Evolutionary conservation across 73 alveolate genomes (phyloP), one percentile per base, ranked within the genome.

Genomic region (Blepharisma japonicum): DNA sequence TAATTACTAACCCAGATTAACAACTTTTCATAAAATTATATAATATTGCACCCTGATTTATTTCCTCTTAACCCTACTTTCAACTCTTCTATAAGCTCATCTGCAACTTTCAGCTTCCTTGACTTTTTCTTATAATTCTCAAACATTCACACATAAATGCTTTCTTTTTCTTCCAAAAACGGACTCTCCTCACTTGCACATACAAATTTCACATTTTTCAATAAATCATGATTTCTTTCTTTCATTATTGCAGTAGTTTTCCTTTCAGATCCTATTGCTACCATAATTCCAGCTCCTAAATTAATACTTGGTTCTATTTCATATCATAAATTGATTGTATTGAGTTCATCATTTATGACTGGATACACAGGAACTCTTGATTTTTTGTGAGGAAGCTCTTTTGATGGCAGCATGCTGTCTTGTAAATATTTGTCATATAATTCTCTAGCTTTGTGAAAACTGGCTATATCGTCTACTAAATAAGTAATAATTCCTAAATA

Each of bases 141-240:
- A 25, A 61, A 61, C 74, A 61, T 61, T 48, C 74, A 61, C 4
- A 61, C 0, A 61, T 14, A 61, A 20, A 61, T 61, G 3, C 50
- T 25, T 20, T 61, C 47, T 25, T 61, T 61, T 61, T 61, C 74
- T 25, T 61, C 74, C 14, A 61, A 8, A 25, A 20, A 61, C 18
- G 74, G 74, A 14, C 18, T 20, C 46, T 61, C 74, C 0, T 61
- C 74, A 14, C 50, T 20, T 2, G 14, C 23, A 2, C 47, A 14
- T 2, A 61, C 23, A 25, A 61, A 61, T 25, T 61, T 61, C 74
- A 61, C 74, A 25, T 61, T n/a, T 11, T 61, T 61, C 14, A 61
- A 25, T 61, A 61, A n/a, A 20, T 39, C 74, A 25, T 61, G 47
- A 2, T 39, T 14, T 8, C 23, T 61, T 25, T 61, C 49, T 14